Evolutionary conservation across 495 filamentous ascomycete species (phyloP), one percentile per base, ranked within the genome.

Genomic region (Talaromyces borbonicus): DNA sequence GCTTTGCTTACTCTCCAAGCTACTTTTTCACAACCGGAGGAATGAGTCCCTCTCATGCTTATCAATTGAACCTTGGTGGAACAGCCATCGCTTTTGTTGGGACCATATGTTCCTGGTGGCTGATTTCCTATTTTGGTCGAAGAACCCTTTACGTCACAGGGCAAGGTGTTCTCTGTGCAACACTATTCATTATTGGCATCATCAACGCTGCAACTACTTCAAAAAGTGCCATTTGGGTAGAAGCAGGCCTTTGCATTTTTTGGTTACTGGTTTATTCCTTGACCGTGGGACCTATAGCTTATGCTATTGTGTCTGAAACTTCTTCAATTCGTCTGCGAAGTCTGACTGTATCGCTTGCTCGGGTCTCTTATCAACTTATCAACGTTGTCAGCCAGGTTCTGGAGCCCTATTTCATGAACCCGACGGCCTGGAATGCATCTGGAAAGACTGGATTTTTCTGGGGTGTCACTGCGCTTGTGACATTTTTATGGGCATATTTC

Each of bases 401-500:
- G 2, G 80, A 81, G 1, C 79, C 80, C 0, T 81, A 82, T 52
- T 78, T 81, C 71, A 65, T 87, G 47, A 85, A 83, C 56, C 78
- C 80, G 0, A 73, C 69, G 0, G 81, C 74, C 0, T 84, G 80
- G 77, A 59, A 83, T 51, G 80, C 75, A 68, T 66, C 70, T 8
- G 83, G 80, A 22, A 83, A 77, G 52, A 70, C 79, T 0, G 81
- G 77, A 4, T 85, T 85, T 56, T 83, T 87, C 64, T 87, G 79
- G 80, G 75, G 66, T 14, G 75, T 67, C 0, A 79, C 76, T 1
- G 80, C 77, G 41, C 75, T 81, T 50, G 55, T 75, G 33, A 80
- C 75, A 49, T 73, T 84, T 27, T 49, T 82, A 23, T 85, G 81
- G 66, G 70, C 73, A 0, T 86, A 75, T 61, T 83, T 84, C 68